These are phyloP conservation scores for Cytospora mali DNA, from an alignment of 2,329 filamentous ascomycete genomes.

Conservation along the genomic window DNA sequence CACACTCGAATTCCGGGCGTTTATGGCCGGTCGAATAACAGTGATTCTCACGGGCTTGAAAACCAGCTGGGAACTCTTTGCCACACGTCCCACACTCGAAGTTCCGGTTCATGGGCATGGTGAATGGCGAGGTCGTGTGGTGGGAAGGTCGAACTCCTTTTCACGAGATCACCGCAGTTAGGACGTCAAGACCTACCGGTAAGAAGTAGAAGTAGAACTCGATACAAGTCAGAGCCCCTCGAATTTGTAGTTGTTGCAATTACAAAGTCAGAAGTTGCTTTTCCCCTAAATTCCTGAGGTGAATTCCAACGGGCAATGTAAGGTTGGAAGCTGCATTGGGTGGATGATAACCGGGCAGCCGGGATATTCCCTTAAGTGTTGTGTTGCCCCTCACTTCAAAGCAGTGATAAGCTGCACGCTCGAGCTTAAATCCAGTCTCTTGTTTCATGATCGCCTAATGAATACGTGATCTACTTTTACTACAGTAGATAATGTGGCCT, in stretches of 20 bases:
- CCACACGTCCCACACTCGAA: conserved; percentile 13
- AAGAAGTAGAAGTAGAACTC: neutral
- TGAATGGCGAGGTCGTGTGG: neutral
- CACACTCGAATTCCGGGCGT: conserved; percentile 15
- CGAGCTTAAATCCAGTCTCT: neutral
- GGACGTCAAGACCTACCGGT: too few species aligned
- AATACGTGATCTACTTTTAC: too few species aligned
- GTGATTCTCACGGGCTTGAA: conserved; percentile 17
- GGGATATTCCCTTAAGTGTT: too few species aligned
- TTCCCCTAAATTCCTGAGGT: too few species aligned
- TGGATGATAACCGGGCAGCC: too few species aligned
- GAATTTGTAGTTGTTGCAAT: too few species aligned
- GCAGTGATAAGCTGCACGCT: neutral
- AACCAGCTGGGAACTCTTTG: conserved; percentile 11
- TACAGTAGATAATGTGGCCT: too few species aligned
- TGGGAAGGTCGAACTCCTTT: neutral
- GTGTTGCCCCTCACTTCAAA: too few species aligned
- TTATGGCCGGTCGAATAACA: conserved; percentile 9
- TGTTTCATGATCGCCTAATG: neutral
- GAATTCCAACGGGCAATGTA: neutral
- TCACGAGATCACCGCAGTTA: too few species aligned
- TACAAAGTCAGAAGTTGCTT: neutral
- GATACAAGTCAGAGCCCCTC: neutral
- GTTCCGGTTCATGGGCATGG: neutral
- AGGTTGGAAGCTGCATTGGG: neutral